Base-by-base conservation (phyloP, 2,329 filamentous ascomycete species). In the Cladosporium sp. region DNA sequence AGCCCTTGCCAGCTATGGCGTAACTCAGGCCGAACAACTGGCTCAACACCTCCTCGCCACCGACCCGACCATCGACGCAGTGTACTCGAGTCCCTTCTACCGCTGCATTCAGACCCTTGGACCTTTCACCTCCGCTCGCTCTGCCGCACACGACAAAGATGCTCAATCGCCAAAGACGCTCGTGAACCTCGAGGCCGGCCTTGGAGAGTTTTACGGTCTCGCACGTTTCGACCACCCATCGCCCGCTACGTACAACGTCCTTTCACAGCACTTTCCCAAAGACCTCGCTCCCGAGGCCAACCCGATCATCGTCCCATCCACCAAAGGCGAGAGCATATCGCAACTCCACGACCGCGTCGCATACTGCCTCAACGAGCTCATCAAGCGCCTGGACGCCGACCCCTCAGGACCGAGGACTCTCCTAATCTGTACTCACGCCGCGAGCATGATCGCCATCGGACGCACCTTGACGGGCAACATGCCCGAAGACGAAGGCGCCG, bases 51-150 rank as follows among this genome's bases (percentile, higher is more conserved):
- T 95, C 41, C 64, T 75, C 51, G 74, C 71, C 0, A 65, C 87
- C 38, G 69, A 82, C 15, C 86, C 86, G 29, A 79, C 84, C 1
- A 78, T 92, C 52, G 84, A 89, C 47, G 77, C 77, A 40, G 78
- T 97, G 58, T 97, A 95, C 72, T 86, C 82, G 27, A 90, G 85
- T 53, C 86, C 88, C 0, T 95, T 89, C 70, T 95, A 93, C 68
- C 82, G 90, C 56, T 95, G 90, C 64, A 73, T 95, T 36, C 86
- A 95, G 71, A 95, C 90, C 2, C 81, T 95, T 46, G 74, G 78
- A 41, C 89, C 90, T 0, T 84, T 84, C 58, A 73, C 84, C 42
- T 67, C 72, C n/a, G 66, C 66, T 9, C 72, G 81, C 70, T 42
- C 67, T 60, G 41, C 51, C 50, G 8, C 13, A n/a, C 33, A 33